Evolutionary conservation across 2,329 filamentous ascomycete species (phyloP), one percentile per base, ranked within the genome.

Genomic region (Neocucurbitaria cava): DNA sequence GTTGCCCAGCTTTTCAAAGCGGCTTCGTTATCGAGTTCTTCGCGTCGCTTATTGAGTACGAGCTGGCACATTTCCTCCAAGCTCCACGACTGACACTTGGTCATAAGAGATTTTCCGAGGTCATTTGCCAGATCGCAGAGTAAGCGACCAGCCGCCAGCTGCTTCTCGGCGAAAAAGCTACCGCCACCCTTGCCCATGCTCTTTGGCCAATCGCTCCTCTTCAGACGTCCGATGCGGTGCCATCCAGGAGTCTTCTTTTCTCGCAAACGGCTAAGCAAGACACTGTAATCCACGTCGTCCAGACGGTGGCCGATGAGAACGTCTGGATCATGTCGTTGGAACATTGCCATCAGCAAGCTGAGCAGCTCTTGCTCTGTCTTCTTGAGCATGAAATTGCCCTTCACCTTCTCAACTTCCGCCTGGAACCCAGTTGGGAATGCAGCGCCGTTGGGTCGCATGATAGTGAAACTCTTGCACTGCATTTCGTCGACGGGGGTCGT

Each of bases 31-130:
- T 99, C 94, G 28, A 99, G 79, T 33, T 99, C 95, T 50, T 89
- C 86, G 38, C 95, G 89, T 38, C 82, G 82, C 70, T 89, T 89
- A 28, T 87, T 84, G 5, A 99, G 87, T 63, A 97, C 96, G 15
- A 98, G 83, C 60, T 89, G 91, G 74, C 92, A 96, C 93, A 99
- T 99, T 76, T 99, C 95, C 1, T 94, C 96, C 75, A 99, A 82
- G 75, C 90, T 96, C 95, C 95, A 99, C 3, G 93, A 96, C 76
- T 97, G 94, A 75, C 95, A 99, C 78, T 96, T 96, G 67, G 86
- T 88, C 94, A 98, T 98, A 62, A 92, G 86, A 10, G 94, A 97
- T 81, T 97, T 98, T 75, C 95, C 95, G 70, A 96, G 91, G 66
- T 99, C 95, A 73, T 99, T 99, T 53, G 89, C 92, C 55, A 98